These are phyloP conservation scores for Teunomyces stri DNA, from an alignment of 805 yeast species.

Conservation along the genomic window DNA sequence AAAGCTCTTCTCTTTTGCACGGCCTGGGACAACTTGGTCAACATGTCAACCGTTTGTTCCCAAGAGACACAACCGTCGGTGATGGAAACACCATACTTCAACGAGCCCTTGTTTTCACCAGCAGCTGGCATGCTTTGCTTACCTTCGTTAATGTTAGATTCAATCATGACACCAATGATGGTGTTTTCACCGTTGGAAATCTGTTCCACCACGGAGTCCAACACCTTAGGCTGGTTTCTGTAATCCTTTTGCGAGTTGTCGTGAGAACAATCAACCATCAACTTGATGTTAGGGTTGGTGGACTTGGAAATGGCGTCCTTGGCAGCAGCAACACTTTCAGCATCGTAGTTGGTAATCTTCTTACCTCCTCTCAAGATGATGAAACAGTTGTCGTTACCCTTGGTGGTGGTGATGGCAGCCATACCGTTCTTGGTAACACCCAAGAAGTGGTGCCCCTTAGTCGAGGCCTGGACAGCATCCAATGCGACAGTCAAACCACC, in stretches of 20 bases:
- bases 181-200: constrained; percentile 73
- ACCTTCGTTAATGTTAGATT: constrained; percentile 88
- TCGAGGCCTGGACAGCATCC: constrained; percentile 91
- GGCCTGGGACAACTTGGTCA: constrained; percentile 75
- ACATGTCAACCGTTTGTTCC: constrained; percentile 83
- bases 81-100: constrained; percentile 92
- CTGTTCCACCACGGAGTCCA: constrained; percentile 77
- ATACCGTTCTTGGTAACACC: constrained; percentile 97
- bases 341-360: constrained; percentile 89
- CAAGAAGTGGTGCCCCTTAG: constrained; percentile 91
- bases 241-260: constrained; percentile 94
- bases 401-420: constrained; percentile 94
- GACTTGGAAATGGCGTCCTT: constrained; percentile 56
- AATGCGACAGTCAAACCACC: constrained; percentile 90
- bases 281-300: constrained; percentile 47
- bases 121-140: constrained; percentile 73
- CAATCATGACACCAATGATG: constrained; percentile 94
- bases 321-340: constrained; percentile 70
- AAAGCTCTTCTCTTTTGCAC: constrained; percentile 73
- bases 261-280: constrained; percentile 98
- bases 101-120: constrained; percentile 49
- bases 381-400: constrained; percentile 93
- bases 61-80: constrained; percentile 96
- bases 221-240: constrained; percentile 94
- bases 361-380: constrained; percentile 96